These are phyloP conservation scores for Cladophialophora psammophila DNA, from an alignment of 2,329 filamentous ascomycete genomes.

Conservation along the genomic window DNA sequence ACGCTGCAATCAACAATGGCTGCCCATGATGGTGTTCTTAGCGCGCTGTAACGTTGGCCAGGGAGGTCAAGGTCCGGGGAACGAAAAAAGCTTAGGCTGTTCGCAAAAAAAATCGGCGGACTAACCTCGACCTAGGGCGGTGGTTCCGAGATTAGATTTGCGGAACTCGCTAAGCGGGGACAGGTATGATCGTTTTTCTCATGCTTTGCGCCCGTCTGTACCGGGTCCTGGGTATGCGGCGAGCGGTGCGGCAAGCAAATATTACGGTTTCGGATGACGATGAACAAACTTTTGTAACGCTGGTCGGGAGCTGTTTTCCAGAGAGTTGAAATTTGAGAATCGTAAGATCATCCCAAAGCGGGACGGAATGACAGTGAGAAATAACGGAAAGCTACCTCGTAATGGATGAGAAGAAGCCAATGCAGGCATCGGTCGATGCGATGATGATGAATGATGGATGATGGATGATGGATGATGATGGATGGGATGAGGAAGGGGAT, in stretches of 20 bases:
- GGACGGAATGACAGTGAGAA: not conserved
- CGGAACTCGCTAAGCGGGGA: constrained; percentile 17
- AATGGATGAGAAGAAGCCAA: not conserved
- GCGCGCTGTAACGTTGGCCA: constrained; percentile 25
- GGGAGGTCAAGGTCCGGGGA: constrained; percentile 11
- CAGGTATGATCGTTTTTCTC: not conserved
- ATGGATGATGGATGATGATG: not conserved
- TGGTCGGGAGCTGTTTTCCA: not conserved
- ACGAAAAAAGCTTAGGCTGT: constrained; percentile 5
- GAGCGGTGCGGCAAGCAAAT: not conserved
- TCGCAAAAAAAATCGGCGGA: not conserved
- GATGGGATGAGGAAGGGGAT: not conserved
- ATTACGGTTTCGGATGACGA: not conserved
- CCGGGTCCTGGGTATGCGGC: too few relatives aligned
- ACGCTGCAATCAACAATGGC: constrained; percentile 11
- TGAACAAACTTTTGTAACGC: not conserved
- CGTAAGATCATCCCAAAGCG: not conserved
- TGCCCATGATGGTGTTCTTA: constrained; percentile 1
- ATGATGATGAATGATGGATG: not conserved
- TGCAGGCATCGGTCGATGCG: constrained; percentile 2
- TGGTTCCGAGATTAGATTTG: constrained; percentile 23
- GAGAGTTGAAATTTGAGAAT: not conserved
- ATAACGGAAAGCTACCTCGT: not conserved
- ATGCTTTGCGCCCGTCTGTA: too few relatives aligned
- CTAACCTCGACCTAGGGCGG: constrained; percentile 6